Evolutionary conservation across 2,329 filamentous ascomycete species (phyloP).

Genomic region (Aspergillus novofumigatus): DNA sequence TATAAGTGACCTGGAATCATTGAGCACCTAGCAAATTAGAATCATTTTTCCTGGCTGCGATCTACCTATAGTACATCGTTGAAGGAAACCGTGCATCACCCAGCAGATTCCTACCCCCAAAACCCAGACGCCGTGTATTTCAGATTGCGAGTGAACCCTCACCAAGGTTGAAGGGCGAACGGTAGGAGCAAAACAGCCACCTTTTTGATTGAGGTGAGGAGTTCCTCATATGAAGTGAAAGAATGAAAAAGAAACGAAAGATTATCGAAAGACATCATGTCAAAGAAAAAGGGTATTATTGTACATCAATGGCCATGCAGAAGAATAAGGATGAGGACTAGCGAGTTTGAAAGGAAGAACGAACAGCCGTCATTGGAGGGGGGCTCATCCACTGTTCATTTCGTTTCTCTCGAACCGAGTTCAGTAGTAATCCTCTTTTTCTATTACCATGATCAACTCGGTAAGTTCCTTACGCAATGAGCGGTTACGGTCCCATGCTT

Average conservation of each 20-base stretch:
- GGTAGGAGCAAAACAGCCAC: constrained; percentile 9
- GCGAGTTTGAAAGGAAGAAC: background rate
- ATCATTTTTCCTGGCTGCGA: background rate
- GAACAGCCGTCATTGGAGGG: background rate
- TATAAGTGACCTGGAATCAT: no score
- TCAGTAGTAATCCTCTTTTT: constrained; percentile 36
- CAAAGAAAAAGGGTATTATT: background rate
- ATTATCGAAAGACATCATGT: constrained; percentile 1
- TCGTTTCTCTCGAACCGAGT: background rate
- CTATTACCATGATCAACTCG: constrained; percentile 41
- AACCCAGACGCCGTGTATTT: constrained; percentile 14
- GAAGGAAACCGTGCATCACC: background rate
- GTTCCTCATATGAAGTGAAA: constrained; percentile 1
- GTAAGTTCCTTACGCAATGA: constrained; percentile 40
- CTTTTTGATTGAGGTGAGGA: constrained; percentile 16
- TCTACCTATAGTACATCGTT: constrained; percentile 8
- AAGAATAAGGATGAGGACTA: background rate
- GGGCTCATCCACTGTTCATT: background rate
- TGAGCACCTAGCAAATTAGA: background rate
- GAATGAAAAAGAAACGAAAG: background rate
- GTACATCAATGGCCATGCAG: background rate
- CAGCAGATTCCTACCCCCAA: constrained; percentile 13
- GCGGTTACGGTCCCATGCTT: constrained; percentile 39
- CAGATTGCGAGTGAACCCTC: background rate
- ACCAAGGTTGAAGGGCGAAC: constrained; percentile 6